Conservation (phyloP, 306 rosid genomes). For the Rubus parviflorus region DNA sequence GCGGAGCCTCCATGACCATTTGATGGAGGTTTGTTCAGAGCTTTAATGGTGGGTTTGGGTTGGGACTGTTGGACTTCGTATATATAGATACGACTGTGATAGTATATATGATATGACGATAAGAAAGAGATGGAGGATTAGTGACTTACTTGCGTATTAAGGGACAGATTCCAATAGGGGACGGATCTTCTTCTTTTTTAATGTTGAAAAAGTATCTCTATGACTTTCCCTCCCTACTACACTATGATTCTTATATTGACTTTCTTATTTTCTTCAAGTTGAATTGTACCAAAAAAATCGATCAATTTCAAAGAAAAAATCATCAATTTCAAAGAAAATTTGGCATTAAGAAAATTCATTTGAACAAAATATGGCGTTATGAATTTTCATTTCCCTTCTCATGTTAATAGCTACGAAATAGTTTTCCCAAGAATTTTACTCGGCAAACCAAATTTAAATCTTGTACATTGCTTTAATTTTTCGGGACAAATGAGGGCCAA, state of each 20-base stretch:
- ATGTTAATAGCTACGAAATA: too few relatives aligned
- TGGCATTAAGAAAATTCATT: too few relatives aligned
- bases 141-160: slow-evolving; percentile 16
- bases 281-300: neutral
- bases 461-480: neutral
- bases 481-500: neutral
- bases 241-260: slow-evolving; percentile 15
- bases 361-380: too few relatives aligned
- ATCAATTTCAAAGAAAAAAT: too few relatives aligned
- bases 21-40: neutral
- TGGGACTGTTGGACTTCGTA: too few relatives aligned
- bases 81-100: too few relatives aligned
- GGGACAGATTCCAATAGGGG: slow-evolving; percentile 31
- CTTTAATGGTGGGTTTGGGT: too few relatives aligned
- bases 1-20: slow-evolving; percentile 44
- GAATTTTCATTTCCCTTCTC: too few relatives aligned
- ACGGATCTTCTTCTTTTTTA: slow-evolving; percentile 39
- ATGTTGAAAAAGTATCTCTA: slow-evolving; percentile 14
- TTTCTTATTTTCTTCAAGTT: neutral
- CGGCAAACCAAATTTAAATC: too few relatives aligned
- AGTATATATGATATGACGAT: too few relatives aligned
- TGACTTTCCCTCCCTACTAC: slow-evolving; percentile 5
- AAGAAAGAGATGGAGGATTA: slow-evolving; percentile 18
- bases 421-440: too few relatives aligned
- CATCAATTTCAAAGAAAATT: too few relatives aligned